Conservation (phyloP, 441 rosid genomes). For the Metrosideros polymorpha region DNA sequence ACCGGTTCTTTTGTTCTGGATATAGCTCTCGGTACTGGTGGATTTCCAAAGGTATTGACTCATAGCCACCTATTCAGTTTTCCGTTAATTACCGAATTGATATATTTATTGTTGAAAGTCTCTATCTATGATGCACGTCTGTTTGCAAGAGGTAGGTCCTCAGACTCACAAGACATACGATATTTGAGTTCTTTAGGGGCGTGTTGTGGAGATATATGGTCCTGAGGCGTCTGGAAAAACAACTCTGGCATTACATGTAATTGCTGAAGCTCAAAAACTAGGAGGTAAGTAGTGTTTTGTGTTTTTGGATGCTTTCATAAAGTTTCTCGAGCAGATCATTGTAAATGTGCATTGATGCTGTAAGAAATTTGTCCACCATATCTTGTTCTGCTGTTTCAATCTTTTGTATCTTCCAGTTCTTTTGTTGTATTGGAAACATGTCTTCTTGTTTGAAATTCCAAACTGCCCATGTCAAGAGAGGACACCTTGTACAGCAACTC, state of each 20-base stretch:
- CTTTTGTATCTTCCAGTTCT: not conserved
- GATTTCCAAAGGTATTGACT: slow-evolving; percentile 81
- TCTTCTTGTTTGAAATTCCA: not conserved
- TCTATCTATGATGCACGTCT: not conserved
- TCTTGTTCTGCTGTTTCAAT: not conserved
- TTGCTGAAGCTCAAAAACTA: slow-evolving; percentile 94
- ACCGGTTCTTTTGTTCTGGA: slow-evolving; percentile 87
- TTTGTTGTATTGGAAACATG: not conserved
- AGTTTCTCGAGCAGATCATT: not conserved
- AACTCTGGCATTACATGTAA: slow-evolving; percentile 87
- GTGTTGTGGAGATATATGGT: slow-evolving; percentile 94
- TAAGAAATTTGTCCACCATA: not conserved
- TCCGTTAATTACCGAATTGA: not conserved
- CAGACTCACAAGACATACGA: slow-evolving; percentile 11
- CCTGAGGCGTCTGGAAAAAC: slow-evolving; percentile 99
- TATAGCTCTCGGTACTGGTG: slow-evolving; percentile 81
- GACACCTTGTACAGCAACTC: not conserved
- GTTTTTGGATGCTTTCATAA: not conserved
- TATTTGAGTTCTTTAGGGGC: slow-evolving; percentile 50
- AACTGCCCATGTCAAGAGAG: not conserved
- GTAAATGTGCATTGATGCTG: not conserved
- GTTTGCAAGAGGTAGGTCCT: not conserved
- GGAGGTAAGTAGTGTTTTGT: slow-evolving; percentile 46
- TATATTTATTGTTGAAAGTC: not conserved
- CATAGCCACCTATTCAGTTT: not conserved